Percentiles rank a stretch among this genome's conserved stretches.
phyloP scores from a whole-genome alignment of 1,139 yeast species.

The Candida tetrigidarum region DNA sequence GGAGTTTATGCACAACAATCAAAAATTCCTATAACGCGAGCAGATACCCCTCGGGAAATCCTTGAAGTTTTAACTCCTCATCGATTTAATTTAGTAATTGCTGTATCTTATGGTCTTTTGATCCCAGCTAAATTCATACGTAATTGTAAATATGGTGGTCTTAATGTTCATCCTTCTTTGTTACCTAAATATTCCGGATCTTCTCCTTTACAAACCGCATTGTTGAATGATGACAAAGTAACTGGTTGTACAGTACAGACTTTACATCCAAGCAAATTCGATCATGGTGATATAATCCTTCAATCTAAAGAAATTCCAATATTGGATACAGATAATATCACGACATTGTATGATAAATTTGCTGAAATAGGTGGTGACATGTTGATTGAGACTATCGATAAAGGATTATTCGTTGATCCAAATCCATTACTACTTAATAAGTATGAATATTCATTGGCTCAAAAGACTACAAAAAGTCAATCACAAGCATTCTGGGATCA shows the following conservation, averaged over 20 bases:
- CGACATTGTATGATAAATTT: slow-evolving; percentile 47
- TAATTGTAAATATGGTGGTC: slow-evolving; percentile 61
- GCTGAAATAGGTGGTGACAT: slow-evolving; percentile 65
- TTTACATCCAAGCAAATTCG: slow-evolving; percentile 85
- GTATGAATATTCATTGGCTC: slow-evolving; percentile 56
- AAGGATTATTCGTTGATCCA: slow-evolving; percentile 23
- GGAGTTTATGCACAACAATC: slow-evolving; percentile 42
- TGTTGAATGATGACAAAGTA: slow-evolving; percentile 59
- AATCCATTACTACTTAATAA: slow-evolving; percentile 15
- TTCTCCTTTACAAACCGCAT: slow-evolving; percentile 84
- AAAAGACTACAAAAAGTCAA: slow-evolving; percentile 50
- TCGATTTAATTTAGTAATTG: slow-evolving; percentile 68
- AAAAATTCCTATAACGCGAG: slow-evolving; percentile 50
- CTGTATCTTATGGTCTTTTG: slow-evolving; percentile 86
- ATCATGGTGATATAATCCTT: slow-evolving; percentile 71
- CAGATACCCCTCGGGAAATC: slow-evolving; percentile 64
- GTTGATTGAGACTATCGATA: slow-evolving; percentile 46
- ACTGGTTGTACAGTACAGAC: slow-evolving; percentile 95
- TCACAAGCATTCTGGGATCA: slow-evolving; percentile 50
- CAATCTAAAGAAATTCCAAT: slow-evolving; percentile 55
- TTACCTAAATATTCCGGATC: slow-evolving; percentile 87
- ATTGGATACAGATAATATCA: slow-evolving; percentile 42
- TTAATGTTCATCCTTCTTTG: slow-evolving; percentile 92
- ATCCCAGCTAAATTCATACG: slow-evolving; percentile 67
- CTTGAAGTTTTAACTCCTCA: slow-evolving; percentile 22